These are phyloP conservation scores for Vitis riparia DNA, from an alignment of 164 flowering plant genomes.

Conservation along the genomic window DNA sequence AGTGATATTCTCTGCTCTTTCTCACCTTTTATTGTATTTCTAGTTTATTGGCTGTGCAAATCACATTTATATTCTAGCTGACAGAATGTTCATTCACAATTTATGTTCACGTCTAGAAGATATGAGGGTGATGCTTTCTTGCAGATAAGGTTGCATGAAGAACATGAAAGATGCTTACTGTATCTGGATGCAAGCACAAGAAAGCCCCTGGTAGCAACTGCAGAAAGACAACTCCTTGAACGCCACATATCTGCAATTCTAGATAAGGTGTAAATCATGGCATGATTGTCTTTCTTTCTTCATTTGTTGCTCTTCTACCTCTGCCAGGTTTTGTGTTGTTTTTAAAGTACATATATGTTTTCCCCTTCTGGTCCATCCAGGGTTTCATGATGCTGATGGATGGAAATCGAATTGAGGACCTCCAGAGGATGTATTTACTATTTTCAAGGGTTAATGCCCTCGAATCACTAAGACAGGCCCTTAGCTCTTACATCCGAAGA, in stretches of 20 bases:
- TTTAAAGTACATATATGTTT: slow-evolving; percentile 1
- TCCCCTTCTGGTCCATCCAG: slow-evolving; percentile 31
- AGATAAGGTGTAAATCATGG: slow-evolving; percentile 65
- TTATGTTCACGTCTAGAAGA: slow-evolving; percentile 8
- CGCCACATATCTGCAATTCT: slow-evolving; percentile 83
- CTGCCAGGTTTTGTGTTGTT: background rate
- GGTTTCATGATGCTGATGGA: slow-evolving; percentile 94
- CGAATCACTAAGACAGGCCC: slow-evolving; percentile 80
- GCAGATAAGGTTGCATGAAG: slow-evolving; percentile 95
- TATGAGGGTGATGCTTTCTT: slow-evolving; percentile 12
- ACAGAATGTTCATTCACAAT: background rate
- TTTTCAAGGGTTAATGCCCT: slow-evolving; percentile 84
- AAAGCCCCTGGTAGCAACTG: slow-evolving; percentile 78
- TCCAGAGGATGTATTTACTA: slow-evolving; percentile 73
- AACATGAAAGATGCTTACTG: slow-evolving; percentile 86
- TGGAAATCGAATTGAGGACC: slow-evolving; percentile 90
- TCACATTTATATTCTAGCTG: background rate
- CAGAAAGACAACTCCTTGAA: slow-evolving; percentile 90
- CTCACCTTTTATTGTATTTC: background rate
- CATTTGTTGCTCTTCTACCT: background rate
- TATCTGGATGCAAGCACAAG: slow-evolving; percentile 85
- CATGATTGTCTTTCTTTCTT: slow-evolving; percentile 2
- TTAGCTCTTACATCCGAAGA: slow-evolving; percentile 73
- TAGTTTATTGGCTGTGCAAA: background rate
- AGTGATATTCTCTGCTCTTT: background rate